Evolutionary conservation across 139 green algal species (phyloP).

Genomic region (Dunaliella sp.): DNA sequence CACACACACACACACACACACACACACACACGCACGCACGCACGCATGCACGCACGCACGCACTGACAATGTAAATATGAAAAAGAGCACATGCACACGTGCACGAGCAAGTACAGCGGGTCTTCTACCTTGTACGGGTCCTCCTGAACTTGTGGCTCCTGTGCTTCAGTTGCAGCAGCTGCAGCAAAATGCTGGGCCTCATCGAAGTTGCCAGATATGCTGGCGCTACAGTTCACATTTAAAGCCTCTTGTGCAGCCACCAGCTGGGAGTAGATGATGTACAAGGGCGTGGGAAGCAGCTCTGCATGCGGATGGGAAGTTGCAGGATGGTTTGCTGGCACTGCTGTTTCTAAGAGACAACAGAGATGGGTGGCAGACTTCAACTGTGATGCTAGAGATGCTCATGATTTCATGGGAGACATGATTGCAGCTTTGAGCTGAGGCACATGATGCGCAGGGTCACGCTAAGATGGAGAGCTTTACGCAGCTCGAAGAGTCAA

Average conservation of each 20-base stretch:
- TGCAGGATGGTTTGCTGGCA: too few species aligned
- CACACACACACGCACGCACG: not conserved
- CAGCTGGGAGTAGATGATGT: slow-evolving; percentile 68
- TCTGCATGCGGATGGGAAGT: too few species aligned
- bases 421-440: too few species aligned
- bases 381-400: too few species aligned
- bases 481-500: too few species aligned
- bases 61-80: not conserved
- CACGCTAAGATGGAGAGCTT: too few species aligned
- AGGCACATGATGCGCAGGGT: too few species aligned
- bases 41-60: not conserved
- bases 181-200: slow-evolving; percentile 35
- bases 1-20: not conserved
- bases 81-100: too few species aligned
- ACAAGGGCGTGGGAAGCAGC: slow-evolving; percentile 60
- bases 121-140: slow-evolving; percentile 25
- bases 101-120: too few species aligned
- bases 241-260: slow-evolving; percentile 42
- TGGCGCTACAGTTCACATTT: slow-evolving; percentile 38
- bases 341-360: too few species aligned
- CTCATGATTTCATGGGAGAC: too few species aligned
- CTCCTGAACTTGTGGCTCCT: not conserved
- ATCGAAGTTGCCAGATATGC: slow-evolving; percentile 34
- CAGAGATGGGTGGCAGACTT: too few species aligned
- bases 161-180: not conserved